Evolutionary conservation across 2,329 filamentous ascomycete genomes (phyloP).

Genomic region (Amylocarpus encephaloides): DNA sequence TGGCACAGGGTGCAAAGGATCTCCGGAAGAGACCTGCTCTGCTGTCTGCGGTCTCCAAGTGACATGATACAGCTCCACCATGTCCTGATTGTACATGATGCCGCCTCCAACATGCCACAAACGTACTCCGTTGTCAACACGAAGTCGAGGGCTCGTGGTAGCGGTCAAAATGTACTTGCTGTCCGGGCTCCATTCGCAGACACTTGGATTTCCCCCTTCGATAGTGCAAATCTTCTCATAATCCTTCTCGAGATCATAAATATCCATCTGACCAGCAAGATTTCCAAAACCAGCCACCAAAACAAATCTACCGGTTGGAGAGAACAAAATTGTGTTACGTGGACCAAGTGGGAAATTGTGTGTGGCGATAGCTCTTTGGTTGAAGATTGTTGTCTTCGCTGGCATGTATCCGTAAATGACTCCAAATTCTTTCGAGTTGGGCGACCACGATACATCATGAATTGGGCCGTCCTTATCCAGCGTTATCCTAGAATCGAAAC

Average conservation of each 20-base stretch:
- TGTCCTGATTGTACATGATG: conserved; percentile 93
- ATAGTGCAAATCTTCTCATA: conserved; percentile 90
- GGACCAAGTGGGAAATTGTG: conserved; percentile 83
- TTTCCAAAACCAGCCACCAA: conserved; percentile 96
- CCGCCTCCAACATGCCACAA: conserved; percentile 87
- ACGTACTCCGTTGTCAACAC: conserved; percentile 93
- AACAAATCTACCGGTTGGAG: conserved; percentile 86
- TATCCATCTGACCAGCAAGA: conserved; percentile 92
- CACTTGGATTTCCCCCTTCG: conserved; percentile 89
- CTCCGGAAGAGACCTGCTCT: conserved; percentile 52
- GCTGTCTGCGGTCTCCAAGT: conserved; percentile 73
- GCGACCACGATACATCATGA: conserved; percentile 97
- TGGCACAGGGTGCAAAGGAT: conserved; percentile 70
- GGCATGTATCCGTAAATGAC: conserved; percentile 98
- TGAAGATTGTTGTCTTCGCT: conserved; percentile 98
- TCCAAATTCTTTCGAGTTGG: conserved; percentile 95
- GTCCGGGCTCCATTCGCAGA: conserved; percentile 96
- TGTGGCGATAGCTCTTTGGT: conserved; percentile 72
- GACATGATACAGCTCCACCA: conserved; percentile 89
- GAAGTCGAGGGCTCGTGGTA: conserved; percentile 90
- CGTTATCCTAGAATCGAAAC: conserved; percentile 85
- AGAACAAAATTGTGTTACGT: conserved; percentile 93
- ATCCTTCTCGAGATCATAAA: conserved; percentile 93
- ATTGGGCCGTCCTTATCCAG: conserved; percentile 97
- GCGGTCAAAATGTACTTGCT: conserved; percentile 93